These are phyloP conservation scores for Castanea crenata DNA, from an alignment of 306 rosid genomes.

Conservation along the genomic window DNA sequence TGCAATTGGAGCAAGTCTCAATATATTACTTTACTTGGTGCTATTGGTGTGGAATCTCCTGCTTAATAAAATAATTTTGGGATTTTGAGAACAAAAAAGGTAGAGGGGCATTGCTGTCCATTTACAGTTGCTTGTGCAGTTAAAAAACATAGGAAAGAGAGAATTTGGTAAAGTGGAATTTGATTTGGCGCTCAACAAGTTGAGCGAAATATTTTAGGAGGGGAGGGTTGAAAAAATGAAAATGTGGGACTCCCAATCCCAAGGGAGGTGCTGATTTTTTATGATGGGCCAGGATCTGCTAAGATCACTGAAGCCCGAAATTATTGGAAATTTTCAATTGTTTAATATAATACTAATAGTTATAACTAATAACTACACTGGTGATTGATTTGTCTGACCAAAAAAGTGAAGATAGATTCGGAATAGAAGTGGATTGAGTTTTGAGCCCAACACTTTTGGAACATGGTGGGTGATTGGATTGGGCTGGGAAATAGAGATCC, in stretches of 20 bases:
- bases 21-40: too few species aligned
- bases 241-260: background rate
- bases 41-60: too few species aligned
- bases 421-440: too few species aligned
- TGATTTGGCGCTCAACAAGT: constrained; percentile 44
- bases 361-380: too few species aligned
- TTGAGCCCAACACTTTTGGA: constrained; percentile 42
- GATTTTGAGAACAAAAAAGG: background rate
- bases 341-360: too few species aligned
- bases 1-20: background rate
- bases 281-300: background rate
- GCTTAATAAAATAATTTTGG: background rate
- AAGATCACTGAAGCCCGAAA: too few species aligned
- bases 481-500: constrained; percentile 43
- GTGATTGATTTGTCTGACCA: too few species aligned
- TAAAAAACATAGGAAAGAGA: background rate
- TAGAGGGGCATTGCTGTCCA: constrained; percentile 12
- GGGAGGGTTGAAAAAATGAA: background rate
- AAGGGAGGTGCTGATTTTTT: background rate
- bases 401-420: too few species aligned
- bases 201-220: constrained; percentile 6
- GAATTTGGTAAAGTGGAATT: background rate
- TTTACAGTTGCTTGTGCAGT: background rate
- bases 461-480: constrained; percentile 51
- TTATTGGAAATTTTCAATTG: too few species aligned